Evolutionary conservation across 768 basidiomycete species (phyloP).

Genomic region (Podaxis rugospora): DNA sequence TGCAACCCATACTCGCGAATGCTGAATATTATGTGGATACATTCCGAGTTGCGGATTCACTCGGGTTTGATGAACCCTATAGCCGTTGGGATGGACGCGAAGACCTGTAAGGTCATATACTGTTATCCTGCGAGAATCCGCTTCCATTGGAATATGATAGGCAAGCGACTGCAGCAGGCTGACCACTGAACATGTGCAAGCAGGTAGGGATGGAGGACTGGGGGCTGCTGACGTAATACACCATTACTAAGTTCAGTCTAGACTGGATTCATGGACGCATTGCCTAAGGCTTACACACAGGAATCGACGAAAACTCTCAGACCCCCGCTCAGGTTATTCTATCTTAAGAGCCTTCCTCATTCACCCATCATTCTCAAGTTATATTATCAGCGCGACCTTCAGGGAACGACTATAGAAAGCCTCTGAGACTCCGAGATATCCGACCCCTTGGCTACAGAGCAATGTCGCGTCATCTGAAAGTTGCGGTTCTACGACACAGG

Average conservation of each 20-base stretch:
- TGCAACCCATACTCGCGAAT: constrained; percentile 59
- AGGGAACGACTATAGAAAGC: too few species aligned
- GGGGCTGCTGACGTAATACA: not conserved
- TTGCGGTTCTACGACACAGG: too few species aligned
- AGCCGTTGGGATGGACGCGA: constrained; percentile 62
- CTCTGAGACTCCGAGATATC: too few species aligned
- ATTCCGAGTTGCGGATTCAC: constrained; percentile 28
- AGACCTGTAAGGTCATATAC: constrained; percentile 63
- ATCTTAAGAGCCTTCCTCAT: too few species aligned
- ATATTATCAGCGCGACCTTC: too few species aligned
- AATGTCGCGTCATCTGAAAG: too few species aligned
- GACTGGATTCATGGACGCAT: not conserved
- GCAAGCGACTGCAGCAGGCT: not conserved
- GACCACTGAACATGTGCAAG: not conserved
- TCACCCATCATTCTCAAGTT: too few species aligned
- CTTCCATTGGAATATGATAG: not conserved
- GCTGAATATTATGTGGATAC: constrained; percentile 30
- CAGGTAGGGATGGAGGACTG: not conserved
- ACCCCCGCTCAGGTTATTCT: too few species aligned
- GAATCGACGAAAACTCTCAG: too few species aligned
- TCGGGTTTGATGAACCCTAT: constrained; percentile 47
- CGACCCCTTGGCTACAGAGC: too few species aligned
- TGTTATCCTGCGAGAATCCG: constrained; percentile 39
- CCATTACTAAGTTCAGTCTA: not conserved
- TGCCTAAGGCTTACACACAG: not conserved